Conservation (phyloP, 768 basidiomycete species). For the Pluteus cervinus region DNA sequence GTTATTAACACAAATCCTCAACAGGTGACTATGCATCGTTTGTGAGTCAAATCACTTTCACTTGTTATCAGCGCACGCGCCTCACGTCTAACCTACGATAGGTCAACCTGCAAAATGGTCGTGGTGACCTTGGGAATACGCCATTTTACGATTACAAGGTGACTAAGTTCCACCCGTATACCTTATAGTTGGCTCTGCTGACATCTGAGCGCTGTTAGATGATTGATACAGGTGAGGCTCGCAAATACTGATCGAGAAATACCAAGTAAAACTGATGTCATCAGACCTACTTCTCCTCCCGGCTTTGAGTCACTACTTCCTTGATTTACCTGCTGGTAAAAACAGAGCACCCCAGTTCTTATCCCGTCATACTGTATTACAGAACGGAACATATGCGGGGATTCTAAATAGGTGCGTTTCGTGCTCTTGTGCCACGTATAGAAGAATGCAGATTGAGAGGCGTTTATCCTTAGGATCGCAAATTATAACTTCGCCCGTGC, state of each 20-base stretch:
- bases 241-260: background rate
- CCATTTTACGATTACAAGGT: constrained; percentile 35
- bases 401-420: constrained; percentile 24
- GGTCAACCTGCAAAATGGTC: constrained; percentile 32
- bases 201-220: constrained; percentile 18
- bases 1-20: background rate
- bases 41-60: constrained; percentile 11
- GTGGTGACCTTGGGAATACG: constrained; percentile 28
- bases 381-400: constrained; percentile 34
- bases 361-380: constrained; percentile 26
- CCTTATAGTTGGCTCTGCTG: background rate
- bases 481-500: constrained; percentile 34
- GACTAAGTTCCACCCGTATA: background rate
- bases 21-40: constrained; percentile 33
- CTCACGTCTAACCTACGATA: constrained; percentile 5
- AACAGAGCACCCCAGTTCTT: constrained; percentile 27
- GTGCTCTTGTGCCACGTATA: background rate
- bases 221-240: constrained; percentile 30
- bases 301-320: constrained; percentile 34
- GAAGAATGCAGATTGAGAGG: background rate
- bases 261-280: background rate
- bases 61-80: background rate
- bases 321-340: constrained; percentile 34
- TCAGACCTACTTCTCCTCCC: constrained; percentile 34
- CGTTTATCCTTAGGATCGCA: constrained; percentile 24